Evolutionary conservation across 768 basidiomycete genomes (phyloP).

Genomic region (Lactarius hengduanensis): DNA sequence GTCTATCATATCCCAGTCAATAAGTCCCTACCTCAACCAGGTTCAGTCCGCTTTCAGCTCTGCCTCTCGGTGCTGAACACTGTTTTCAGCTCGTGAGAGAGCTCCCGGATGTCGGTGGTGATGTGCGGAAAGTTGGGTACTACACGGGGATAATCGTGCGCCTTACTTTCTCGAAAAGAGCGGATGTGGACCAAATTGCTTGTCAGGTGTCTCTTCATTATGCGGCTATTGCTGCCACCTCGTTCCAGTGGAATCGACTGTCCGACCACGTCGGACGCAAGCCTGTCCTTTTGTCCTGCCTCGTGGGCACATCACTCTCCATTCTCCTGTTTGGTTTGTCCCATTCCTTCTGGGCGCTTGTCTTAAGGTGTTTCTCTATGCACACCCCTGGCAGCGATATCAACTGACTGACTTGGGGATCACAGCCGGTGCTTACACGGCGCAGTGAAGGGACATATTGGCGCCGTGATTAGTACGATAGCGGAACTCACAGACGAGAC

Average conservation of each 20-base stretch:
- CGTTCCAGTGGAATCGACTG: not conserved
- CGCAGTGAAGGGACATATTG: not conserved
- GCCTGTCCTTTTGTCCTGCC: not conserved
- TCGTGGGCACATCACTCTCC: not conserved
- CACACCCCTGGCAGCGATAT: not conserved
- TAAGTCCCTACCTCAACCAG: not conserved
- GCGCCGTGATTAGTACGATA: not conserved
- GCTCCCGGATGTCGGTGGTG: not conserved
- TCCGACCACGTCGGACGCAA: not conserved
- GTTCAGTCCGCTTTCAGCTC: not conserved
- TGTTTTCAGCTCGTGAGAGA: not conserved
- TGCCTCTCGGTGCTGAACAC: not conserved
- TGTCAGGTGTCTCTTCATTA: not conserved
- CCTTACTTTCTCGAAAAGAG: not conserved
- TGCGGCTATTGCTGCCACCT: not conserved
- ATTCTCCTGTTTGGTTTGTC: not conserved
- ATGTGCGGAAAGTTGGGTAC: not conserved
- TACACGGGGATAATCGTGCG: not conserved
- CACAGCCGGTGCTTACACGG: not conserved
- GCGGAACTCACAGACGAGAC: not conserved
- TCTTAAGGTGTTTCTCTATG: not conserved
- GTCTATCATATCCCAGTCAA: not conserved
- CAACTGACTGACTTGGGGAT: not conserved
- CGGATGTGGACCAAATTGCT: not conserved
- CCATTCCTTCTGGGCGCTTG: not conserved